A percentile compares a stretch with the other conserved stretches of the same genome.
phyloP scores from a whole-genome alignment of 768 basidiomycete species.

The Leucocoprinus leucothites region DNA sequence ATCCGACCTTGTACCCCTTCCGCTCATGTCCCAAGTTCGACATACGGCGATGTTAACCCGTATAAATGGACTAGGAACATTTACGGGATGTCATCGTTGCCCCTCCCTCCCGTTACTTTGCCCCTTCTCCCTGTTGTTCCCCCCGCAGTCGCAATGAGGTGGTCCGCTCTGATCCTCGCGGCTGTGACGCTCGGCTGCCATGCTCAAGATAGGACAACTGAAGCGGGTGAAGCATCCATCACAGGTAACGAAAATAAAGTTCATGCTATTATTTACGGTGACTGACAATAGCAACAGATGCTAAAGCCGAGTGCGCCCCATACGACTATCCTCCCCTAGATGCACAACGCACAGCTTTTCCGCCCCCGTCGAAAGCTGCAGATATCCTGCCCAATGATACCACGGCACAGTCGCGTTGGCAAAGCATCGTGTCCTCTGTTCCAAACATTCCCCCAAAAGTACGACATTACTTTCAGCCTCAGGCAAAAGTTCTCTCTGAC shows the following conservation, averaged over 20 bases:
- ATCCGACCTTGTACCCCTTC: too few relatives aligned
- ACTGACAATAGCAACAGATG: neutral
- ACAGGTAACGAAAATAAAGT: neutral
- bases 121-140: too few relatives aligned
- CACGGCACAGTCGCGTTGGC: constrained; percentile 39
- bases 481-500: neutral
- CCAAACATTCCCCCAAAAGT: constrained; percentile 49
- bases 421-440: constrained; percentile 36
- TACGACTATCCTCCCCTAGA: constrained; percentile 38
- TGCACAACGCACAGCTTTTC: constrained; percentile 33
- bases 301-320: constrained; percentile 33
- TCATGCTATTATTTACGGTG: neutral
- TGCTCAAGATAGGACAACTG: neutral
- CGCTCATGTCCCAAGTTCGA: too few relatives aligned
- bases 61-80: too few relatives aligned
- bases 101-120: too few relatives aligned
- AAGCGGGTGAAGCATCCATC: neutral
- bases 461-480: neutral
- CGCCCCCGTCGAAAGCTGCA: constrained; percentile 41
- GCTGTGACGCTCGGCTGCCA: neutral
- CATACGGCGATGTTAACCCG: too few relatives aligned
- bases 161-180: too few relatives aligned
- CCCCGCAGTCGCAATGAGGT: too few relatives aligned
- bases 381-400: constrained; percentile 39
- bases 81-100: too few relatives aligned